Evolutionary conservation across 2,329 filamentous ascomycete genomes (phyloP).

Genomic region (Phymatotrichopsis omnivora): DNA sequence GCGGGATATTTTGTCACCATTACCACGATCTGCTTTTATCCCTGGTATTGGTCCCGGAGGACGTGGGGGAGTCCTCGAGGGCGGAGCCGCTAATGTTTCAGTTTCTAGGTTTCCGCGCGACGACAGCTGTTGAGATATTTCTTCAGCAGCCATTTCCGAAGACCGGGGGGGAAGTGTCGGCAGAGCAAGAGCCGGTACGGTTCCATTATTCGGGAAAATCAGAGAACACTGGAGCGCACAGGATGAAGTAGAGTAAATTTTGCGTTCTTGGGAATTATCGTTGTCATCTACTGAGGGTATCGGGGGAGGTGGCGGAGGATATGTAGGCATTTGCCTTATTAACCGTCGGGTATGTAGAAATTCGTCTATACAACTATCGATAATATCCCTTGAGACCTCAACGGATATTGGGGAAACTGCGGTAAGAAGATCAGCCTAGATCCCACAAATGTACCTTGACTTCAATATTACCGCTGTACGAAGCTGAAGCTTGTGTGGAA

Average conservation of each 20-base stretch:
- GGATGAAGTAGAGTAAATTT: too few species aligned
- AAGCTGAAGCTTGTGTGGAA: not conserved
- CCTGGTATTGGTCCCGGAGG: slow-evolving; percentile 17
- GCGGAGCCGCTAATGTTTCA: not conserved
- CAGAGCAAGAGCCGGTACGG: too few species aligned
- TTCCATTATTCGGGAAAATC: too few species aligned
- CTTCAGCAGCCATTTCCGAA: too few species aligned
- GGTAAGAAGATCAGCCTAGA: slow-evolving; percentile 24
- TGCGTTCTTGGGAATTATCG: too few species aligned
- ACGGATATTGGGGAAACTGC: slow-evolving; percentile 44
- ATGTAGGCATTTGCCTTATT: slow-evolving; percentile 28
- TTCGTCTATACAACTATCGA: slow-evolving; percentile 44
- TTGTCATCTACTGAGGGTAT: too few species aligned
- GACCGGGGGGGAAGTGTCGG: too few species aligned
- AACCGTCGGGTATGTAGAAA: slow-evolving; percentile 40
- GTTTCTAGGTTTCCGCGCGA: not conserved
- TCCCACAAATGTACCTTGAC: slow-evolving; percentile 26
- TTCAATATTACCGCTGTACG: slow-evolving; percentile 29
- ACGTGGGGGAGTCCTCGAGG: not conserved
- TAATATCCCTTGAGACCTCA: slow-evolving; percentile 49
- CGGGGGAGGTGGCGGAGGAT: slow-evolving; percentile 31
- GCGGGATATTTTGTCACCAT: not conserved
- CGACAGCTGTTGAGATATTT: too few species aligned
- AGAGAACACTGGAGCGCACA: too few species aligned
- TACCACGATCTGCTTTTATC: slow-evolving; percentile 41